Conservation (phyloP, 2,329 filamentous ascomycete genomes). For the Biscogniauxia marginata region DNA sequence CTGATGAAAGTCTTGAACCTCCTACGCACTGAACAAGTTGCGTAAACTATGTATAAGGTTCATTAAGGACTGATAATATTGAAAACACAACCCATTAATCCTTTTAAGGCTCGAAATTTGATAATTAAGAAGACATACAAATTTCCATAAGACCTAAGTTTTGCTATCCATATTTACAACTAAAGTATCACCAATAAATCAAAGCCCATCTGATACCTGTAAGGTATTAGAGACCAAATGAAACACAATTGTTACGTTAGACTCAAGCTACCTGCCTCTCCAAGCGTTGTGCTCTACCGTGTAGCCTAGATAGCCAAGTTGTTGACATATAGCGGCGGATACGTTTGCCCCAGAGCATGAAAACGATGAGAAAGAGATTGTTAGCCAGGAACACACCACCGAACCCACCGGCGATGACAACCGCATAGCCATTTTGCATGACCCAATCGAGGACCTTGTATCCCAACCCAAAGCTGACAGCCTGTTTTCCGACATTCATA, state of each 20-base stretch:
- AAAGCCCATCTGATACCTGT: too few species aligned
- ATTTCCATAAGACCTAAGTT: too few species aligned
- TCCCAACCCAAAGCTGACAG: constrained; percentile 53
- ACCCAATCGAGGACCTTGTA: constrained; percentile 52
- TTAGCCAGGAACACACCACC: constrained; percentile 47
- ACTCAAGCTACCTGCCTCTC: background rate
- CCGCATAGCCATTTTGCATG: constrained; percentile 45
- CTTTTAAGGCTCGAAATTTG: too few species aligned
- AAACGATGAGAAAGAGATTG: constrained; percentile 47
- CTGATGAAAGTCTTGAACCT: too few species aligned
- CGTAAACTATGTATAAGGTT: too few species aligned
- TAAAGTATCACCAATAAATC: too few species aligned
- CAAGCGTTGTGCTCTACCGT: constrained; percentile 26
- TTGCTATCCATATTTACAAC: too few species aligned
- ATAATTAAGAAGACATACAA: too few species aligned
- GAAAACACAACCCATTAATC: too few species aligned
- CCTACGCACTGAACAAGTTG: too few species aligned
- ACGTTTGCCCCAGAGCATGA: constrained; percentile 50
- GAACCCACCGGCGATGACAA: constrained; percentile 52
- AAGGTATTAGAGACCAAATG: background rate
- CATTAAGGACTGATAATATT: too few species aligned
- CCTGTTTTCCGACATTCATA: constrained; percentile 57
- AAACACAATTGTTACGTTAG: background rate
- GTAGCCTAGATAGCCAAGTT: constrained; percentile 48
- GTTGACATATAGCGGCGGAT: constrained; percentile 45